phyloP scores from a whole-genome alignment of 345 rosid species.

The Combretum micranthum region DNA sequence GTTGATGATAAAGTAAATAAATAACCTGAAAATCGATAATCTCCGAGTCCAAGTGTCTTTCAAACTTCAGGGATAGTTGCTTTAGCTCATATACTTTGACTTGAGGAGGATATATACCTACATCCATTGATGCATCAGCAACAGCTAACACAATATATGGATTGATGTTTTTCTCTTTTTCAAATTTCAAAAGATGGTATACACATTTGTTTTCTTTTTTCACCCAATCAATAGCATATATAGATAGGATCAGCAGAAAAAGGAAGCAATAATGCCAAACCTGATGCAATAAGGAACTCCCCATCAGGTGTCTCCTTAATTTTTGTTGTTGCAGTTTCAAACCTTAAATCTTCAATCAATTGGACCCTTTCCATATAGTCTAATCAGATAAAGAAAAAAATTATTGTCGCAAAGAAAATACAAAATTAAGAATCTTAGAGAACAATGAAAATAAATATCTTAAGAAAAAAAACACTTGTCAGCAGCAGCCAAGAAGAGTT shows the following conservation, averaged over 20 bases:
- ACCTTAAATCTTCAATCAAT: slow-evolving; percentile 76
- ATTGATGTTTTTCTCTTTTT: neutral
- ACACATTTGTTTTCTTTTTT: too few relatives aligned
- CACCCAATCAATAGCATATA: too few relatives aligned
- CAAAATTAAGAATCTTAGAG: neutral
- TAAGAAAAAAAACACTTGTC: too few relatives aligned
- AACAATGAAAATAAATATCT: neutral
- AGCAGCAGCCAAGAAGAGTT: too few relatives aligned
- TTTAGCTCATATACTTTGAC: slow-evolving; percentile 80
- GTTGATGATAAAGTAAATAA: neutral
- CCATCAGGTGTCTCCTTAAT: slow-evolving; percentile 82
- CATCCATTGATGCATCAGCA: slow-evolving; percentile 12
- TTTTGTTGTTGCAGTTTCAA: slow-evolving; percentile 71
- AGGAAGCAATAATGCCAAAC: slow-evolving; percentile 20
- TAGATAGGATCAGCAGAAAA: neutral
- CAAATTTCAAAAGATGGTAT: too few relatives aligned
- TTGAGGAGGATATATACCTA: slow-evolving; percentile 90
- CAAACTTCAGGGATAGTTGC: slow-evolving; percentile 77
- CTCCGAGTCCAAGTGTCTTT: slow-evolving; percentile 79
- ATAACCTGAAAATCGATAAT: slow-evolving; percentile 84
- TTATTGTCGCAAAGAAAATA: neutral
- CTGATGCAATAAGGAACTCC: slow-evolving; percentile 77
- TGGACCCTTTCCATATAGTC: slow-evolving; percentile 43
- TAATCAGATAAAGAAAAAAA: slow-evolving; percentile 9
- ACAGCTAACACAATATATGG: neutral